Evolutionary conservation across 2,329 filamentous ascomycete genomes (phyloP).

Genomic region (Colletotrichum chrysophilum): DNA sequence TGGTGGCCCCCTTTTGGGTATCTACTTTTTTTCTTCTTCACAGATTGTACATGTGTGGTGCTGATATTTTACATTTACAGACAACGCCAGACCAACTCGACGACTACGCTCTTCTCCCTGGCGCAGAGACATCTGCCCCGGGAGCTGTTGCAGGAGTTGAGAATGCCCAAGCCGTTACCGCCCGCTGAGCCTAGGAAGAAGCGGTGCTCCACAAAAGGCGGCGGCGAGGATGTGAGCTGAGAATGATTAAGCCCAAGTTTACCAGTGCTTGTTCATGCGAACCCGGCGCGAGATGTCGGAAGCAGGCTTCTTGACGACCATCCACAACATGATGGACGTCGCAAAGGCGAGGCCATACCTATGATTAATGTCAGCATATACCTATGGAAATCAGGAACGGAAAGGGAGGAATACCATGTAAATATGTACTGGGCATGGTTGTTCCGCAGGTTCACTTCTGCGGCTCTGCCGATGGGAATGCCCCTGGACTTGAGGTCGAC

Average conservation of each 20-base stretch:
- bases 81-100: slow-evolving; percentile 76
- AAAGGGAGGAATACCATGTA: slow-evolving; percentile 73
- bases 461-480: slow-evolving; percentile 84
- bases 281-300: slow-evolving; percentile 76
- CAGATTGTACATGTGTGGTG: background rate
- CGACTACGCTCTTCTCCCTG: slow-evolving; percentile 82
- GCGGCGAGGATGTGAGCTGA: slow-evolving; percentile 6
- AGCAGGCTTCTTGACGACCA: slow-evolving; percentile 88
- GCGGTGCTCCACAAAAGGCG: slow-evolving; percentile 28
- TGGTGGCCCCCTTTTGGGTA: slow-evolving; percentile 2
- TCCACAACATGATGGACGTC: slow-evolving; percentile 94
- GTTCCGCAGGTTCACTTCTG: slow-evolving; percentile 93
- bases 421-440: slow-evolving; percentile 99
- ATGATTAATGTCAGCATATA: slow-evolving; percentile 12
- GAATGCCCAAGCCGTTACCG: slow-evolving; percentile 60
- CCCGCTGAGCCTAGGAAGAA: slow-evolving; percentile 56
- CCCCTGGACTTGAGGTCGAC: slow-evolving; percentile 80
- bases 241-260: slow-evolving; percentile 21
- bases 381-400: background rate
- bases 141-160: slow-evolving; percentile 82
- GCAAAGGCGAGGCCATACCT: slow-evolving; percentile 88
- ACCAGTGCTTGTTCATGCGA: slow-evolving; percentile 79
- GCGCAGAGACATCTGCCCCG: slow-evolving; percentile 82
- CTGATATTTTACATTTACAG: slow-evolving; percentile 50
- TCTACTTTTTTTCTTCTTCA: slow-evolving; percentile 2